Percentiles rank a stretch among this genome's conserved stretches.
These are phyloP conservation scores for Debaryomycetaceae sp. DNA, from an alignment of 1,139 yeast genomes.

Conservation along the genomic window DNA sequence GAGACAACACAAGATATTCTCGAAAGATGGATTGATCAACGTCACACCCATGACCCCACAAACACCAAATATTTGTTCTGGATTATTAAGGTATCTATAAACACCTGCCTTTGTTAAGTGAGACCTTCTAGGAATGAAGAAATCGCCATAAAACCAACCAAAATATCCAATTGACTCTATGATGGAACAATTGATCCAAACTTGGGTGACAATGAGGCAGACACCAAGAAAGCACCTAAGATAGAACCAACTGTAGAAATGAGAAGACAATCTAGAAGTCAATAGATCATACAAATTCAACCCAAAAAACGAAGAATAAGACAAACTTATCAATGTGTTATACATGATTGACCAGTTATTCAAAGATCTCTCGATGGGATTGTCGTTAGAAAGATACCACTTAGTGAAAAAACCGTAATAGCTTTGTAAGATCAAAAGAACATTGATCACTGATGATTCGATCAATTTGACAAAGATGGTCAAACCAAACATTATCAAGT, in stretches of 20 bases:
- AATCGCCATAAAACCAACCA: slow-evolving; percentile 91
- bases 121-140: slow-evolving; percentile 58
- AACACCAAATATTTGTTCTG: slow-evolving; percentile 78
- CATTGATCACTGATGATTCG: slow-evolving; percentile 53
- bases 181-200: slow-evolving; percentile 71
- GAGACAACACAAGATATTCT: slow-evolving; percentile 53
- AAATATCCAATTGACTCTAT: slow-evolving; percentile 75
- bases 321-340: slow-evolving; percentile 48
- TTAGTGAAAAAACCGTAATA: slow-evolving; percentile 62
- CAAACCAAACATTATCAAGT: slow-evolving; percentile 37
- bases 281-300: slow-evolving; percentile 32
- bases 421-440: slow-evolving; percentile 59
- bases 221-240: slow-evolving; percentile 60
- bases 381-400: slow-evolving; percentile 63
- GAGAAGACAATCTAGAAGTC: slow-evolving; percentile 6
- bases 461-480: slow-evolving; percentile 50
- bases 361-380: slow-evolving; percentile 65
- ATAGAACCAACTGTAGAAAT: slow-evolving; percentile 40
- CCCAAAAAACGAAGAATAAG: slow-evolving; percentile 45
- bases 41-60: slow-evolving; percentile 83
- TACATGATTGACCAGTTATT: slow-evolving; percentile 76
- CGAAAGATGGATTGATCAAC: slow-evolving; percentile 56
- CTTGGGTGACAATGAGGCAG: slow-evolving; percentile 56
- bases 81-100: slow-evolving; percentile 79
- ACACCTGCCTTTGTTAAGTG: slow-evolving; percentile 78